A percentile compares a stretch with the other conserved stretches of the same genome.
Conservation (phyloP, 192 early-diverging fungal genomes). For the Backusella sp. region DNA sequence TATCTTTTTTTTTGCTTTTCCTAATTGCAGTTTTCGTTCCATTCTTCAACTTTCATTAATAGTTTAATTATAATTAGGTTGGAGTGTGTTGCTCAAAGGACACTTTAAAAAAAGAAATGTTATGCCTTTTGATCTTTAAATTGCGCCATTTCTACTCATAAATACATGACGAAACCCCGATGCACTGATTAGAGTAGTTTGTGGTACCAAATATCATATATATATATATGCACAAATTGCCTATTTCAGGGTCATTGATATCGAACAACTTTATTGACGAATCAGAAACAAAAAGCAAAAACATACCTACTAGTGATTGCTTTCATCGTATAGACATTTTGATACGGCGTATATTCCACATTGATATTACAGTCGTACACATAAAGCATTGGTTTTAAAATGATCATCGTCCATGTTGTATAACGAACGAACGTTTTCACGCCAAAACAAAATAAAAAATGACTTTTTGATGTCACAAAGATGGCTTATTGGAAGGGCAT, state of each 20-base stretch:
- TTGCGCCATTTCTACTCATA: slow-evolving; percentile 7
- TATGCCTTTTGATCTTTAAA: slow-evolving; percentile 9
- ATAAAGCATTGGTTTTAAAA: background rate
- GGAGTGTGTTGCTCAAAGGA: background rate
- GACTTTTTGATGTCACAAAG: background rate
- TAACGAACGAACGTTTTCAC: background rate
- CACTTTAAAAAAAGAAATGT: background rate
- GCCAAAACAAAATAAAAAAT: background rate
- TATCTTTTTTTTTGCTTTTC: background rate
- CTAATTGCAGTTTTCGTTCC: background rate
- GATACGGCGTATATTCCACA: background rate
- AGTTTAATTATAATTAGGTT: background rate
- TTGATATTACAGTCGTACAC: background rate
- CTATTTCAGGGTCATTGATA: background rate
- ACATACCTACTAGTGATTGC: background rate
- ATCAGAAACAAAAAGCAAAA: no score
- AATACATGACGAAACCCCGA: background rate
- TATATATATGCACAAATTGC: background rate
- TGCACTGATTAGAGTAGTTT: background rate
- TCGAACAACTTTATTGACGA: background rate
- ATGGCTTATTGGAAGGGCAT: background rate
- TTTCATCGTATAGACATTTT: background rate
- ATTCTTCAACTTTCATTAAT: background rate
- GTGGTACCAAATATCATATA: background rate
- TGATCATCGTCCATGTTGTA: background rate